Conservation (phyloP, 75 land plant genomes). For the Cunninghamia lanceolata region DNA sequence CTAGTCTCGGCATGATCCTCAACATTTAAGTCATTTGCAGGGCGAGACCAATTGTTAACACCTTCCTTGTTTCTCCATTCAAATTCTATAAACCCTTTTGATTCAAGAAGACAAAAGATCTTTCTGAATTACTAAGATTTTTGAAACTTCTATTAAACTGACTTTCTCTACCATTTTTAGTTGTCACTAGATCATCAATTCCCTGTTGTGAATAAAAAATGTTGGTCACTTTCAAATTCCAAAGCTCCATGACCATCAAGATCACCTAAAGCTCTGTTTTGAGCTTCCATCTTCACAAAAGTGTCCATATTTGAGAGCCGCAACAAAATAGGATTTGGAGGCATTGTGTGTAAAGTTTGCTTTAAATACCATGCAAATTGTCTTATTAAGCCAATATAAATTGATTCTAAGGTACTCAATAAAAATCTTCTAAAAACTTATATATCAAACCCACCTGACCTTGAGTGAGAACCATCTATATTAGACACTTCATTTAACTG, state of each 20-base stretch:
- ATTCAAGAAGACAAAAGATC: slow-evolving; percentile 18
- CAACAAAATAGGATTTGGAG: slow-evolving; percentile 6
- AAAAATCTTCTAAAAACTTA: slow-evolving; percentile 13
- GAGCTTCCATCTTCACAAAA: background rate
- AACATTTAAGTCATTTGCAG: background rate
- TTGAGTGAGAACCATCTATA: background rate
- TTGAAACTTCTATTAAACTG: slow-evolving; percentile 22
- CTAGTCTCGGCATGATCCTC: background rate
- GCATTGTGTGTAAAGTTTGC: slow-evolving; percentile 9
- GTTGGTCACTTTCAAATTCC: background rate
- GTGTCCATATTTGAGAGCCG: background rate
- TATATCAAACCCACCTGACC: background rate
- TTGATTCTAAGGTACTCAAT: slow-evolving; percentile 16
- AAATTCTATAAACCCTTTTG: slow-evolving; percentile 23
- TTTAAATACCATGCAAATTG: slow-evolving; percentile 26
- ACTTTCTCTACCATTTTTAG: slow-evolving; percentile 14
- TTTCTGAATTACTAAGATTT: slow-evolving; percentile 18
- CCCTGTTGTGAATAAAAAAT: background rate
- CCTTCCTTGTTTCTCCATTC: background rate
- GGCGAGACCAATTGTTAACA: slow-evolving; percentile 9
- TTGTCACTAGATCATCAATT: slow-evolving; percentile 11
- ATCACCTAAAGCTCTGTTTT: background rate
- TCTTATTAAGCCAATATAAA: slow-evolving; percentile 22
- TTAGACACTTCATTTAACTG: slow-evolving; percentile 21
- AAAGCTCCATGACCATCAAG: slow-evolving; percentile 4